Conservation (phyloP, 345 rosid species). For the Eucalyptus guilfoylei region DNA sequence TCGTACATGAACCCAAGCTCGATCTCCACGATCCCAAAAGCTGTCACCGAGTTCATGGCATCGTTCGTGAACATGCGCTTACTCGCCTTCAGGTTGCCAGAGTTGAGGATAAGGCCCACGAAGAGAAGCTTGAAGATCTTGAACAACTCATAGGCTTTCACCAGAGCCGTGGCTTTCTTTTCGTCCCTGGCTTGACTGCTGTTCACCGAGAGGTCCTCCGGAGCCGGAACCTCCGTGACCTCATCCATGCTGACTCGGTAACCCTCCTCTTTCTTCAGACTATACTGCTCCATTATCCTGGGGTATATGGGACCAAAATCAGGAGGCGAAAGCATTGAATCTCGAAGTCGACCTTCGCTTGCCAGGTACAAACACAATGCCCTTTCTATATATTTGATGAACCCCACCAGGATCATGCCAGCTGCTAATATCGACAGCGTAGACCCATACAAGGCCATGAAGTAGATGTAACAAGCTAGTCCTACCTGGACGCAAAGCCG, state of each 20-base stretch:
- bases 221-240: background rate
- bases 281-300: background rate
- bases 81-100: background rate
- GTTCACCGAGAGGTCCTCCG: background rate
- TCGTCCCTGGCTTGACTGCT: background rate
- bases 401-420: slow-evolving; percentile 18
- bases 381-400: slow-evolving; percentile 31
- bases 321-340: slow-evolving; percentile 3
- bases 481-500: background rate
- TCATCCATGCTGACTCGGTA: background rate
- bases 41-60: rapidly evolving
- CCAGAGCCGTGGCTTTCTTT: background rate
- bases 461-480: slow-evolving; percentile 18
- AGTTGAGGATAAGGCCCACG: background rate
- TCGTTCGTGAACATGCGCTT: background rate
- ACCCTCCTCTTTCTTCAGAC: background rate
- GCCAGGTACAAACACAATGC: slow-evolving; percentile 22
- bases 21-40: background rate
- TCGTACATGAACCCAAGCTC: background rate
- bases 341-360: slow-evolving; percentile 10
- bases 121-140: background rate
- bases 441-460: slow-evolving; percentile 5
- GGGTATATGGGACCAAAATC: slow-evolving; percentile 12
- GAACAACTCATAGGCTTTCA: background rate
- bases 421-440: slow-evolving; percentile 3